Base-by-base conservation (phyloP, 345 rosid genomes). In the Ailanthus altissimus region DNA sequence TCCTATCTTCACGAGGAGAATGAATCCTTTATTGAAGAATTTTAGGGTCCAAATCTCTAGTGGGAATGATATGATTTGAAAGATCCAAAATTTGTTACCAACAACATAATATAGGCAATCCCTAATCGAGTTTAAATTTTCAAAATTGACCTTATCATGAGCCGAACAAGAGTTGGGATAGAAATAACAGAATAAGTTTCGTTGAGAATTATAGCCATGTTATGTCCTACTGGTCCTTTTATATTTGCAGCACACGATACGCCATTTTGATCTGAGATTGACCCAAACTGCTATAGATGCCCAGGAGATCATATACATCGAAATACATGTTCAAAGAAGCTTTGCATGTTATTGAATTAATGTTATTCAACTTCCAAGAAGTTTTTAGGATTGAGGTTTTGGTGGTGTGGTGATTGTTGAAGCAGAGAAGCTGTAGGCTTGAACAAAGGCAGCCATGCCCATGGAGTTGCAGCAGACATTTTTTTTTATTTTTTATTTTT, bases 181-280 rank as follows among this genome's bases (percentile, higher is more conserved):
- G 97, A 91, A 62, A 91, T 73, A 43, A 90, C n/a, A n/a, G n/a
- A 78, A 51, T 94, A 94, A 75, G 88, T 90, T 60, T 93, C 93
- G 51, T 94, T 94, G 64, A 94, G 95, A 50, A 94, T 83, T 67
- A 94, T 91, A 67, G 95, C 89, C 98, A 94, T 94, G 81, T 94
- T 97, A 49, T 94, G 97, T 12, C 98, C 98, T 0, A 91, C 68
- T 0, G 84, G 78, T 8, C 98, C 98, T 0, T 93, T 94, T 9
- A 94, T 88, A 61, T 94, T 86, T 94, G 98, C 58, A 91, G 80
- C 12, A 70, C 45, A 26, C 98, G 88, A 23, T 95, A 95, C 0
- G 98, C 99, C 15, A 79, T 46, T 83, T 93, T 93, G 42, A 95
- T 93, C 83, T 93, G 90, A 28, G 90, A 70, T 20, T 84, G 89